A percentile compares a stretch with the other conserved stretches of the same genome.
These are phyloP conservation scores for Aspergillus campestris DNA, from an alignment of 495 filamentous ascomycete species.

Conservation along the genomic window DNA sequence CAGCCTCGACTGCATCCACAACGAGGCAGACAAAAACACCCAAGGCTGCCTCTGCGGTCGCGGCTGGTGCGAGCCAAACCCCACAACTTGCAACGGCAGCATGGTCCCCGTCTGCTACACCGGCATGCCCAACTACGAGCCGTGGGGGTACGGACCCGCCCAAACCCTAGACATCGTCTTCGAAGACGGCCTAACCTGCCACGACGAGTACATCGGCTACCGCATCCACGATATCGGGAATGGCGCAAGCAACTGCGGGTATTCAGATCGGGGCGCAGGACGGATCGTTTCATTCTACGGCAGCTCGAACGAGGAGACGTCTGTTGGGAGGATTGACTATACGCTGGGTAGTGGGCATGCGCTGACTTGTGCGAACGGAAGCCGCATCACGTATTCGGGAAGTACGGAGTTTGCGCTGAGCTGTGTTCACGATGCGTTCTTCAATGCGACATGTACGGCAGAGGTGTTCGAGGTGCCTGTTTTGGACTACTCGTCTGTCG, in stretches of 20 bases:
- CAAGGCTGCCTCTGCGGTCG: constrained; percentile 22
- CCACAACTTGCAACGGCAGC: constrained; percentile 22
- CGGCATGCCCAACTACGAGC: constrained; percentile 30
- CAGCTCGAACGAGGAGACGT: constrained; percentile 15
- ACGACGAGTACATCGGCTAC: constrained; percentile 28
- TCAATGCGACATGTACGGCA: constrained; percentile 29
- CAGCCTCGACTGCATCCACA: constrained; percentile 31
- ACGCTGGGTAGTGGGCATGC: constrained; percentile 27
- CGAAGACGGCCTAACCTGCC: constrained; percentile 24
- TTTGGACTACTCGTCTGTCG: constrained; percentile 24
- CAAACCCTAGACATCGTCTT: constrained; percentile 27
- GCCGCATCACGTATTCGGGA: constrained; percentile 26
- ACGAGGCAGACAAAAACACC: constrained; percentile 18
- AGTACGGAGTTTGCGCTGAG: constrained; percentile 20
- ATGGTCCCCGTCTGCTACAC: constrained; percentile 28
- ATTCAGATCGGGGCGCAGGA: constrained; percentile 22
- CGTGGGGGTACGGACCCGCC: constrained; percentile 27
- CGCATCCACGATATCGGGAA: constrained; percentile 28
- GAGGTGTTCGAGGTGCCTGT: constrained; percentile 24
- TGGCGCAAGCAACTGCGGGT: constrained; percentile 27
- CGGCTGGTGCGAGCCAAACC: constrained; percentile 21
- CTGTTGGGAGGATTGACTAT: constrained; percentile 23
- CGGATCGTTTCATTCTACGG: constrained; percentile 30
- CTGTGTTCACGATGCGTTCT: constrained; percentile 21
- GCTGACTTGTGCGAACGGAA: constrained; percentile 24